Evolutionary conservation across 2,329 filamentous ascomycete genomes (phyloP), one percentile per base, ranked within the genome.

Genomic region (Phyllosticta citribraziliensis): DNA sequence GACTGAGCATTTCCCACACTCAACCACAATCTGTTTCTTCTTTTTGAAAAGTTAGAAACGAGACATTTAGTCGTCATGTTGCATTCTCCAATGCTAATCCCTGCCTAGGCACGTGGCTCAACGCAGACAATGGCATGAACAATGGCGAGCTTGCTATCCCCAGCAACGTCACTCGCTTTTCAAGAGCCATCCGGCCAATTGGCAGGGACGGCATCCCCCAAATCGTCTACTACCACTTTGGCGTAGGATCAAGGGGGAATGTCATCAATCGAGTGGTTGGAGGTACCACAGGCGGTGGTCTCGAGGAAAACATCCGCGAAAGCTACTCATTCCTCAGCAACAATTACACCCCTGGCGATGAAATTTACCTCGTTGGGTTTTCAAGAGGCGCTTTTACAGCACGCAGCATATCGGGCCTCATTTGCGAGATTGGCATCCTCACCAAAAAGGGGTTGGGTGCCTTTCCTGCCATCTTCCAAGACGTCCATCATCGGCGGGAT

Each of bases 251-350:
- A 5, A 63, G 60, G 35, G 63, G 61, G 22, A 61, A 63, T 3
- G 33, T 63, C 27, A 24, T 63, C 22, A 65, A 68, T 33, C 58
- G 60, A 33, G 60, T 65, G 14, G 57, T 60, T 19, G 55, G 51
- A 58, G 68, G 58, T 17, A 63, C 55, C 6, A 65, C 64, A 24
- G 68, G 67, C 4, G 60, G 56, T 10, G 74, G 74, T 3, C 63
- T 76, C 6, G 68, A 67, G 17, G 72, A 72, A 62, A 73, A 87
- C 61, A 79, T 87, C 58, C 79, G 83, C 12, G 84, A 86, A 68
- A 81, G 82, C 1, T 87, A 87, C 66, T 77, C 80, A 2, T 87
- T 85, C 67, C 73, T 86, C 2, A 84, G 82, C 61, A 79, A 81
- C 65, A 87, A 86, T 70, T 86, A 85, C 66, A 76, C 78, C 57